Evolutionary conservation across 805 yeast species (phyloP), one percentile per base, ranked within the genome.

Genomic region (Lipomyces starkeyi): DNA sequence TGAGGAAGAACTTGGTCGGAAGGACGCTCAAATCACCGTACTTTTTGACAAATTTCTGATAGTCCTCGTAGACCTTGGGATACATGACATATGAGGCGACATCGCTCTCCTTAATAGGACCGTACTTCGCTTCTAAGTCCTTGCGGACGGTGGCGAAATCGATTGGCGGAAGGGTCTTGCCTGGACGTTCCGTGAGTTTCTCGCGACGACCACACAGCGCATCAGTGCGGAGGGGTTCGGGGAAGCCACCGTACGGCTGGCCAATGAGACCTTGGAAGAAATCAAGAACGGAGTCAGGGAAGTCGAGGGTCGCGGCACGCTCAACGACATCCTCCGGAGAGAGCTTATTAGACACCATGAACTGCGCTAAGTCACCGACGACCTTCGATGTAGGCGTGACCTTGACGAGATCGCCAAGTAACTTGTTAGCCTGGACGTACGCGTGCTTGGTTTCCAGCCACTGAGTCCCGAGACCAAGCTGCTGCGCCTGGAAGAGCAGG

Each of bases 341-440:
- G 76, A 95, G 85, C 81, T 93, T 93, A 85, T 95, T 95, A 59
- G 97, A 87, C 69, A 95, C 99, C 99, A 95, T 95, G 78, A 95
- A 95, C 83, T 95, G 99, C 17, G 99, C 99, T 81, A 95, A 87
- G 78, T 95, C 99, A 75, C 99, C 99, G 72, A 95, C 99, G 77
- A 95, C 99, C 84, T 95, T 95, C n/a, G 98, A 93, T 29, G 99
- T 95, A 69, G 99, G 99, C 11, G 99, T 95, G 64, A 95, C 99
- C 84, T 95, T 95, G 76, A 95, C 98, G 78, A 95, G 87, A 79
- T 95, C 99, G 71, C 99, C 99, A 72, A 95, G 85, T 71, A 95
- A 84, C 76, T 85, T 81, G 83, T 95, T 95, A 66, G 99, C 99
- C 74, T 88, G 89, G 80, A 89, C 89, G 82, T 95, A 95, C 35